These are phyloP conservation scores for Umbelopsis vinacea DNA, from an alignment of 192 early-diverging fungal genomes.

Conservation along the genomic window DNA sequence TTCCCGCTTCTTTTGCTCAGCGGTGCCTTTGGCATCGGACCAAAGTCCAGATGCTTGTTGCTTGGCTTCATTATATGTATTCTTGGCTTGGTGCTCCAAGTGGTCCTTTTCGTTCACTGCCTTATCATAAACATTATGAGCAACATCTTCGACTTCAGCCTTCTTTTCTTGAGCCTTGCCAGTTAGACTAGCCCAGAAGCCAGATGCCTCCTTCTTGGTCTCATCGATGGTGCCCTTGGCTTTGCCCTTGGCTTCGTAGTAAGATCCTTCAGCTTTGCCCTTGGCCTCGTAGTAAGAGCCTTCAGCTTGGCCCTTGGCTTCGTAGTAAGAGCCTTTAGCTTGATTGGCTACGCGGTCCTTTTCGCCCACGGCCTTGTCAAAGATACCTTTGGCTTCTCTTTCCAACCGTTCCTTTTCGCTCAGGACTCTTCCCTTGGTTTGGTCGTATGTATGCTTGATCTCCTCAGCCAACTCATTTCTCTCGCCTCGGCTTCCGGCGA, in stretches of 20 bases:
- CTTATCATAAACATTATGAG: neutral
- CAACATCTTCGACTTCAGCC: neutral
- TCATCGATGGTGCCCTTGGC: neutral
- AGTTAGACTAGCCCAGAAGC: neutral
- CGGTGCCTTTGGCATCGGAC: neutral
- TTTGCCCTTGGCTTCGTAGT: neutral
- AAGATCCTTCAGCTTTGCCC: neutral
- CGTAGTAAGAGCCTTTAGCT: neutral
- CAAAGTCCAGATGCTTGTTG: conserved; percentile 13
- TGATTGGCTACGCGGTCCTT: neutral
- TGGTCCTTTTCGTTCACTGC: neutral
- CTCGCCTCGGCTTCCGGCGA: conserved; percentile 20
- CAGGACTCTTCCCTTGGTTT: neutral
- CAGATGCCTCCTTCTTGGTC: conserved; percentile 8
- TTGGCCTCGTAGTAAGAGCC: neutral
- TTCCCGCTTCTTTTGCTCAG: conserved; percentile 1
- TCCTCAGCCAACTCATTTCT: neutral
- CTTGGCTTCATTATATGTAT: neutral
- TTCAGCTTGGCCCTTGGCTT: conserved; percentile 1
- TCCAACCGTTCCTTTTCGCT: neutral
- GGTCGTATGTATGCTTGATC: neutral
- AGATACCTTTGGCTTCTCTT: neutral
- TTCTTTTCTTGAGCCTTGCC: conserved; percentile 19
- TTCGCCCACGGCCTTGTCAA: too few species aligned
- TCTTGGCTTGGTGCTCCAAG: neutral